Base-by-base conservation (phyloP, 2,329 filamentous ascomycete species). In the Phialocephala subalpina region DNA sequence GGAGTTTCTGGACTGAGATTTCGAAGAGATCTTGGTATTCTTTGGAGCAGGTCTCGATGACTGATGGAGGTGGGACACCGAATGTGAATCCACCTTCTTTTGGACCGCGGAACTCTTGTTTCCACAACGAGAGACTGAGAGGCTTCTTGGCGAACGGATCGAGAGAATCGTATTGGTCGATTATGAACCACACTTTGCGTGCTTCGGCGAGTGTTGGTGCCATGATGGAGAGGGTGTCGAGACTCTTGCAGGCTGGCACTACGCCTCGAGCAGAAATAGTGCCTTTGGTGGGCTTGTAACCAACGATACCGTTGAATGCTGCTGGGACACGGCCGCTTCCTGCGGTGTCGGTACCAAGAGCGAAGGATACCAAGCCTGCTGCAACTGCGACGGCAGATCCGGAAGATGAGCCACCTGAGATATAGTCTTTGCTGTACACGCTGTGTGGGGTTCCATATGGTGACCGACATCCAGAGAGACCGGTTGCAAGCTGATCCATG, bases 401-500 rank as follows among this genome's bases (percentile, higher is more conserved):
- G 29, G 81, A 84, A 16, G 82, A 86, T 3, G 83, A 86, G 16
- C 85, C 84, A 5, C 85, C 86, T 63, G 81, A 83, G 56, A 87
- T 83, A 61, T 83, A 82, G n/a, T 81, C 76, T 45, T 78, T 76
- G 70, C 81, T 76, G 73, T 80, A 87, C 0, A 86, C 79, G 62
- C 84, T 87, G 25, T 83, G 80, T 0, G 86, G 83, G 22, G 81
- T 82, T 1, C 87, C 87, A 67, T 84, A 88, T 0, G 86, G 85
- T 1, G 84, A 87, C 29, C 86, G 82, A 56, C 83, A 86, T 18
- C 87, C 87, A 14, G 83, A 85, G 2, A 90, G 79, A 0, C 87
- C 87, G 0, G 87, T 89, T 2, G 87, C 87, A 3, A 90, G 80
- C 74, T 90, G 87, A 72, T 90, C 87, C 62, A 90, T 80, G 70